Evolutionary conservation across 1,284 basidiomycete genomes (phyloP), one percentile per base, ranked within the genome.

Genomic region (Trametes hirsuta): DNA sequence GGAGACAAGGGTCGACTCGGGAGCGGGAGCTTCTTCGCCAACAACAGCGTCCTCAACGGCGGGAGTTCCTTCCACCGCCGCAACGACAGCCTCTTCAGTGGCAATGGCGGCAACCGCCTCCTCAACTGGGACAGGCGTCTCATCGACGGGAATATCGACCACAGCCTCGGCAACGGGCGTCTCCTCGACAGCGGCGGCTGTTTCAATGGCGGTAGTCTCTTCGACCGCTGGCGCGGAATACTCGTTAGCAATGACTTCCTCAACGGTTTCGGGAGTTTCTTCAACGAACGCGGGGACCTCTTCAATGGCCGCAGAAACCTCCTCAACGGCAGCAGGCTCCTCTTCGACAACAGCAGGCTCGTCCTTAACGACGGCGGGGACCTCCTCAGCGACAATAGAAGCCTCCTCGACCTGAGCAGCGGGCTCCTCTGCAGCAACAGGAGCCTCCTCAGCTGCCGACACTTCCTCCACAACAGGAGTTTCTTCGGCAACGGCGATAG

Each of bases 231-330:
- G 30, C 4, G 47, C 8, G 2, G 34, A 47, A 36, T 47, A 53
- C 22, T 54, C 50, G 18, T 34, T 42, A 24, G 37, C 24, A n/a
- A 47, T 6, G 39, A 44, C 40, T 22, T 62, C 63, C 10, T 52
- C 60, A 44, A 54, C 53, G 3, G 44, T 44, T 22, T 12, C 44
- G 14, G 44, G 35, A 30, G 53, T 12, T 22, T 48, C 53, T 22
- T 36, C 41, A 30, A 42, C 42, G 37, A 49, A 8, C 12, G 45
- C 41, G 11, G 44, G 25, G 34, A 46, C 21, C 47, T 61, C 48
- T 41, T 63, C 58, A 21, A 37, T 41, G 51, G 39, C 50, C 46
- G 46, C 49, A 62, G 45, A 59, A 66, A 22, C 61, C 59, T 51
- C 55, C 18, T 65, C 63, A 36, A 24, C 25, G 6, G 18, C 48